A percentile compares a stretch with the other conserved stretches of the same genome.
These are phyloP conservation scores for Phytophthora kernoviae DNA, from an alignment of 352 stramenopile genomes.

Conservation along the genomic window DNA sequence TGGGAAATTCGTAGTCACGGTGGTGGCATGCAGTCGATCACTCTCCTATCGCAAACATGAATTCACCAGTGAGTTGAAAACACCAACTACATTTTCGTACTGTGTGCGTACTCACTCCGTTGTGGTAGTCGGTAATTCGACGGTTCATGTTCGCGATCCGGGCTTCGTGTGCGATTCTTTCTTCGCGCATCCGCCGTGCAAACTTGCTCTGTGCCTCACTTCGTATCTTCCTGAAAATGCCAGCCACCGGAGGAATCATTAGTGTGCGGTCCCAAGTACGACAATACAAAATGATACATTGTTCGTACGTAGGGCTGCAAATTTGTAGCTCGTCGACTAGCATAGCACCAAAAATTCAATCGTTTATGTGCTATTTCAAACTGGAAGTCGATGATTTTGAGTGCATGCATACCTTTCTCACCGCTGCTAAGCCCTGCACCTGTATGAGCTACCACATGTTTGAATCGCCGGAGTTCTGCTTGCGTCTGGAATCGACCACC, in stretches of 20 bases:
- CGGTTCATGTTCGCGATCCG: constrained; percentile 85
- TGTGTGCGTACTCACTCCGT: constrained; percentile 60
- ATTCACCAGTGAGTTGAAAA: not conserved
- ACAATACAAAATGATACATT: too few relatives aligned
- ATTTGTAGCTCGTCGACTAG: constrained; percentile 46
- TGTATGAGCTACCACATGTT: constrained; percentile 67
- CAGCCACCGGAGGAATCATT: not conserved
- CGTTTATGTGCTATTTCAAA: not conserved
- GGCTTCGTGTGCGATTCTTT: constrained; percentile 59
- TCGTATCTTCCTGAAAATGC: constrained; percentile 36
- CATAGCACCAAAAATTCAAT: not conserved
- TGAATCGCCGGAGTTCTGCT: constrained; percentile 78
- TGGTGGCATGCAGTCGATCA: constrained; percentile 64
- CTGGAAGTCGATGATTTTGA: not conserved
- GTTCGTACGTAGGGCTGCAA: constrained; percentile 51
- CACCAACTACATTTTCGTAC: too few relatives aligned
- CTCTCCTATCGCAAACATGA: constrained; percentile 50
- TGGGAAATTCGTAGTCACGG: constrained; percentile 75
- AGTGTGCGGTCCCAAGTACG: too few relatives aligned
- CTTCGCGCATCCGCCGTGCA: constrained; percentile 56
- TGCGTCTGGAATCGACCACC: constrained; percentile 76
- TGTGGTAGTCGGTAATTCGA: constrained; percentile 81
- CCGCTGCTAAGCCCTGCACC: constrained; percentile 53
- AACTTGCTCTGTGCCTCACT: constrained; percentile 65
- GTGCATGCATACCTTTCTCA: constrained; percentile 46